These are phyloP conservation scores for Ascochyta koolunga DNA, from an alignment of 2,329 filamentous ascomycete species.

Conservation along the genomic window DNA sequence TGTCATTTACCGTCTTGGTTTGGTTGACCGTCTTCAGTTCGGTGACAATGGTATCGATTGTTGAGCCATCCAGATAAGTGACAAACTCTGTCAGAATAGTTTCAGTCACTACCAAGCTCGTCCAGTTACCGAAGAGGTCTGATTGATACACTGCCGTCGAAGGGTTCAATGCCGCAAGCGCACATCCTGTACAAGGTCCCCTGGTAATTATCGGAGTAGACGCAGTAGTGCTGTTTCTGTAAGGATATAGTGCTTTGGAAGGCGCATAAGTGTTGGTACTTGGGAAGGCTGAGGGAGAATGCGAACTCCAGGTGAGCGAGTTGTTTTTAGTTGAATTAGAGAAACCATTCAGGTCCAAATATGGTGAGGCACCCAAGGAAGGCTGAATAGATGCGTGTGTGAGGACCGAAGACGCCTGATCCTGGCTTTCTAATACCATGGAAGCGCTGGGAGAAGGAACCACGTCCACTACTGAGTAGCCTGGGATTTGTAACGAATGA, in stretches of 20 bases:
- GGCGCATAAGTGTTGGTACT: not conserved
- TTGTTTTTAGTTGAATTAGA: not conserved
- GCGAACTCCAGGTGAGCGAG: not conserved
- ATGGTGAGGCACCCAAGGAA: not conserved
- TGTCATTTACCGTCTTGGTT: constrained; percentile 31
- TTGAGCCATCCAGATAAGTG: constrained; percentile 33
- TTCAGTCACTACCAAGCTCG: constrained; percentile 32
- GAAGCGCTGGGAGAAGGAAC: not conserved
- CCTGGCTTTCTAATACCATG: not conserved
- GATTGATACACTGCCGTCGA: constrained; percentile 19
- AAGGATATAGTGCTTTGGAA: constrained; percentile 1
- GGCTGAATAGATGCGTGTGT: not conserved
- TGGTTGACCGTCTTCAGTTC: constrained; percentile 32
- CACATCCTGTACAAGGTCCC: constrained; percentile 40
- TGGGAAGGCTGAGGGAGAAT: not conserved
- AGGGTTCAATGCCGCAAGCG: constrained; percentile 32
- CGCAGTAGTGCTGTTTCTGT: constrained; percentile 1
- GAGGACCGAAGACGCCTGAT: not conserved
- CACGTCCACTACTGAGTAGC: not conserved
- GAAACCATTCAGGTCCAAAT: not conserved
- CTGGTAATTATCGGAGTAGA: not conserved
- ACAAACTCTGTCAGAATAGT: constrained; percentile 33
- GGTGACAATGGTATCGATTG: constrained; percentile 35
- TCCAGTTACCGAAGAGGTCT: constrained; percentile 20
- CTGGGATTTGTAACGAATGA: not conserved